These are phyloP conservation scores for Heimioporus sp. DNA, from an alignment of 768 basidiomycete genomes.

Conservation along the genomic window DNA sequence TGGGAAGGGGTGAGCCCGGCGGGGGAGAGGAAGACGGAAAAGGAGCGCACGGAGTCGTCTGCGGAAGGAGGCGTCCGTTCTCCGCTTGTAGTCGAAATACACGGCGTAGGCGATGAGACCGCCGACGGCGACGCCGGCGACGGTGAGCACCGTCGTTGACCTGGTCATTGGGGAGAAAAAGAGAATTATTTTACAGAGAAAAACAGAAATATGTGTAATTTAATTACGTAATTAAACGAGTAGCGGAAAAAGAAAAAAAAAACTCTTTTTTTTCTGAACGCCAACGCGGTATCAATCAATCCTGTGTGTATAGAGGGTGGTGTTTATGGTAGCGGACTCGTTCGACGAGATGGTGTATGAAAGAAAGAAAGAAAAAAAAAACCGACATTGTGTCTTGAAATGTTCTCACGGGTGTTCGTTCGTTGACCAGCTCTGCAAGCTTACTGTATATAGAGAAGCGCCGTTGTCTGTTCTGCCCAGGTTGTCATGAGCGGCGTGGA, in stretches of 20 bases:
- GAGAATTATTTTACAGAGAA: conserved; percentile 18
- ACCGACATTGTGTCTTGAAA: neutral
- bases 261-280: too few relatives aligned
- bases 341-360: too few relatives aligned
- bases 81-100: conserved; percentile 94
- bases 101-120: conserved; percentile 74
- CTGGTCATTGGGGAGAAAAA: conserved; percentile 17
- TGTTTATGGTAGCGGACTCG: too few relatives aligned
- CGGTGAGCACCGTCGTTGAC: conserved; percentile 40
- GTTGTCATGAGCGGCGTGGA: conserved; percentile 44
- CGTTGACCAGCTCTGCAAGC: conserved; percentile 5
- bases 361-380: too few relatives aligned
- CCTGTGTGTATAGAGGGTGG: too few relatives aligned
- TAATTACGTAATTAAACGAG: conserved; percentile 24
- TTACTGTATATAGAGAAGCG: too few relatives aligned
- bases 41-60: conserved; percentile 74
- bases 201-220: conserved; percentile 2
- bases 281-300: too few relatives aligned
- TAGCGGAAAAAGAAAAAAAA: too few relatives aligned
- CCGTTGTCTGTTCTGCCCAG: conserved; percentile 5
- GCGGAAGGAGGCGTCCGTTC: conserved; percentile 85
- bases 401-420: conserved; percentile 22
- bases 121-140: conserved; percentile 49
- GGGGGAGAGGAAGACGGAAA: neutral
- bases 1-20: conserved; percentile 30